Evolutionary conservation across 805 yeast species (phyloP).

Genomic region (Ogataea neopini): DNA sequence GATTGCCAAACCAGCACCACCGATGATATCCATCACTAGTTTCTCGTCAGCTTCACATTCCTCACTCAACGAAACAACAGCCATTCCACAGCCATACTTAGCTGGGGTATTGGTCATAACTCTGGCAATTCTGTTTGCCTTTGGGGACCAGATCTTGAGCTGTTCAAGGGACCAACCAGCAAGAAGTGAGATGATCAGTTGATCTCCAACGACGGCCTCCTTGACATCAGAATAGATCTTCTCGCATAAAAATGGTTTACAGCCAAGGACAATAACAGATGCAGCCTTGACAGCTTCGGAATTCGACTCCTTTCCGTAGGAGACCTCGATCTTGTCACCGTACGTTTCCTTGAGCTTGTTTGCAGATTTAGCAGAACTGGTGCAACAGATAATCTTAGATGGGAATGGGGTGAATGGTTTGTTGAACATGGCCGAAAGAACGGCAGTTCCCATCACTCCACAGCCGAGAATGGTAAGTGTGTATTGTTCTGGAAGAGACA

Average conservation of each 20-base stretch:
- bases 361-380: slow-evolving; percentile 54
- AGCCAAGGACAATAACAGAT: slow-evolving; percentile 75
- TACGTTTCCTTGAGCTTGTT: slow-evolving; percentile 49
- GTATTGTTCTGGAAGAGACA: slow-evolving; percentile 1
- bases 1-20: slow-evolving; percentile 66
- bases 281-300: slow-evolving; percentile 60
- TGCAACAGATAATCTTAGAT: slow-evolving; percentile 73
- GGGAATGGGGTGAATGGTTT: slow-evolving; percentile 59
- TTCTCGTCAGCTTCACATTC: slow-evolving; percentile 48
- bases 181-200: slow-evolving; percentile 67
- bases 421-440: slow-evolving; percentile 72
- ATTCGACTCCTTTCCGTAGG: slow-evolving; percentile 50
- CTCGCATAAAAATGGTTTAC: slow-evolving; percentile 80
- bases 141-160: slow-evolving; percentile 50
- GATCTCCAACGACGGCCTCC: slow-evolving; percentile 39
- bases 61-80: slow-evolving; percentile 77
- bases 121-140: slow-evolving; percentile 55
- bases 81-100: slow-evolving; percentile 89
- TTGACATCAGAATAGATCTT: slow-evolving; percentile 55
- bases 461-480: slow-evolving; percentile 78
- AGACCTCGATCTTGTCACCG: slow-evolving; percentile 52
- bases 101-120: slow-evolving; percentile 99
- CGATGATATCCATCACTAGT: slow-evolving; percentile 51
- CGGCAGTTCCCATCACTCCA: slow-evolving; percentile 96
- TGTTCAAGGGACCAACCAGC: slow-evolving; percentile 92